Conservation (phyloP, 176 grass and related monocot species). For the Coix lacrymajobi region DNA sequence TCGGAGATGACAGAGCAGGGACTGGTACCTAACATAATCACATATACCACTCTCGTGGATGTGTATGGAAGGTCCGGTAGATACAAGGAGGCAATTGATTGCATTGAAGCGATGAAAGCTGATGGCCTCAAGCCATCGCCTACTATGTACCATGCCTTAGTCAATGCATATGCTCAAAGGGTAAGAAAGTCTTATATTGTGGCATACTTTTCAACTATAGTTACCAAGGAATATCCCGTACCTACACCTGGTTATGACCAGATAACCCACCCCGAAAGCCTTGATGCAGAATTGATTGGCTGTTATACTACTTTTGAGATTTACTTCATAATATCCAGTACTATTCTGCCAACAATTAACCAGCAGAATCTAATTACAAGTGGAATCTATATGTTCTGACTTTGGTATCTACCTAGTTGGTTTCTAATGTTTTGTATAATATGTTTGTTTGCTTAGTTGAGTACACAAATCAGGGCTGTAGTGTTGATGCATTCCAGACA, state of each 20-base stretch:
- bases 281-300: not conserved
- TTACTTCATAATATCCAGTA: not conserved
- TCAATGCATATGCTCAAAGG: constrained; percentile 95
- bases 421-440: not conserved
- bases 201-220: not conserved
- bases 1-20: constrained; percentile 70
- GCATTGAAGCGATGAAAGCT: constrained; percentile 83
- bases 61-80: constrained; percentile 88
- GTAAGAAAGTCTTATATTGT: constrained; percentile 27
- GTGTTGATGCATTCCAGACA: not conserved
- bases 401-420: not conserved
- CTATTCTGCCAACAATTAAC: not conserved
- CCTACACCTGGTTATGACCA: not conserved
- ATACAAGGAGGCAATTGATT: constrained; percentile 84
- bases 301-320: not conserved
- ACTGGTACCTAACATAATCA: constrained; percentile 75
- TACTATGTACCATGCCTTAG: constrained; percentile 92
- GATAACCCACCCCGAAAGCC: not conserved
- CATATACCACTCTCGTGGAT: constrained; percentile 94
- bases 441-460: not conserved
- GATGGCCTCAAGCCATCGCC: constrained; percentile 63
- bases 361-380: not conserved
- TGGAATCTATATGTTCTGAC: not conserved
- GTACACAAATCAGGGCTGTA: not conserved
- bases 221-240: not conserved